Percentiles rank a stretch among this genome's conserved stretches.
These are phyloP conservation scores for Citrullus mucosospermus DNA, from an alignment of 306 rosid genomes.

Conservation along the genomic window DNA sequence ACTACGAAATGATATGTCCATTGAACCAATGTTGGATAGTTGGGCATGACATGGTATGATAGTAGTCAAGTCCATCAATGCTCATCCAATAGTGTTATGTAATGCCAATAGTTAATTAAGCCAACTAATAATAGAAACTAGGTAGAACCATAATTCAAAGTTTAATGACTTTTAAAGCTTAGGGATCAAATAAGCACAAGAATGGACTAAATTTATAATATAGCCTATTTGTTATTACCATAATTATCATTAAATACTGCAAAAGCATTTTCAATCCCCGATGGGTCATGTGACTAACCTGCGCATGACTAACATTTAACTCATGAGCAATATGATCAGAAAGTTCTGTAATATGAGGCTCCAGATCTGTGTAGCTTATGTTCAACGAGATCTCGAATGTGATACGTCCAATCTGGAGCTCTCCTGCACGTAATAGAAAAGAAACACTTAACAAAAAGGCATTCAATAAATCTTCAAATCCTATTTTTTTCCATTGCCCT, in stretches of 20 bases:
- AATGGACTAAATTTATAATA: neutral
- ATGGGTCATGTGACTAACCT: constrained; percentile 38
- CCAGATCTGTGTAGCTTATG: constrained; percentile 46
- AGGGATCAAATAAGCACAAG: neutral
- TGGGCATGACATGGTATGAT: neutral
- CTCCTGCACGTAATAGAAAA: constrained; percentile 30
- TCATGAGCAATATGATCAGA: constrained; percentile 56
- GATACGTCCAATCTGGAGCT: constrained; percentile 50
- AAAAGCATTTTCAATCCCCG: neutral
- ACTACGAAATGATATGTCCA: neutral
- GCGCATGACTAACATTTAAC: constrained; percentile 54
- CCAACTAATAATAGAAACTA: neutral
- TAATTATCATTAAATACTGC: neutral
- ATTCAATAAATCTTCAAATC: too few relatives aligned
- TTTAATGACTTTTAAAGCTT: neutral
- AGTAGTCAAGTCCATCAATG: neutral
- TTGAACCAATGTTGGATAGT: neutral
- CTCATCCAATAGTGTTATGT: neutral
- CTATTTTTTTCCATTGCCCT: too few relatives aligned
- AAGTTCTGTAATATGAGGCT: constrained; percentile 53
- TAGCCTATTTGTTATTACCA: neutral
- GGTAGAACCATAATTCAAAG: neutral
- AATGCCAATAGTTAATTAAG: neutral
- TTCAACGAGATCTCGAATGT: constrained; percentile 51
- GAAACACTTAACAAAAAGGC: neutral